Percentiles rank a stretch among this genome's conserved stretches.
These are phyloP conservation scores for Elsinoe perseae DNA, from an alignment of 2,329 filamentous ascomycete genomes.

Conservation along the genomic window DNA sequence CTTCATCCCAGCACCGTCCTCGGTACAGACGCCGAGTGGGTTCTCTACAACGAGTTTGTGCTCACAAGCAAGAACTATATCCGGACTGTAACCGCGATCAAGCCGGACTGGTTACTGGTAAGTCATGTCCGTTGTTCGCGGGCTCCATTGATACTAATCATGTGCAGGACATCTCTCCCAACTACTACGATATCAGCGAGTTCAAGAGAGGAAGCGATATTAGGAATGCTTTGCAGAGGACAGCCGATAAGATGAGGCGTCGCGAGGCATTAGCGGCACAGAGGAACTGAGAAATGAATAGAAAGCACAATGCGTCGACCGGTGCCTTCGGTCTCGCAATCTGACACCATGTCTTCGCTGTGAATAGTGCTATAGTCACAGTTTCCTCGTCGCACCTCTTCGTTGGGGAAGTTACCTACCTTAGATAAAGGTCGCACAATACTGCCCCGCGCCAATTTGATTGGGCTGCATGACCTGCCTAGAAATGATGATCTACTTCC, in stretches of 20 bases:
- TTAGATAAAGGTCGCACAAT: no score
- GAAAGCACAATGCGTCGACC: neutral
- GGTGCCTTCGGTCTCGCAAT: no score
- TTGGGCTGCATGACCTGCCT: no score
- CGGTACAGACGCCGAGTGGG: conserved; percentile 85
- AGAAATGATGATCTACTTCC: no score
- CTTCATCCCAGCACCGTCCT: conserved; percentile 91
- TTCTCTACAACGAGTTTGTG: conserved; percentile 97
- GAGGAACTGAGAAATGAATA: neutral
- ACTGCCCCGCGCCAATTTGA: no score
- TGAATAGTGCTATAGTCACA: no score
- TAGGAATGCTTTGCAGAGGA: conserved; percentile 55
- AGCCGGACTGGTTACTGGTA: conserved; percentile 89
- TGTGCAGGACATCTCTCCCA: conserved; percentile 76
- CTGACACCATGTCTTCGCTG: no score
- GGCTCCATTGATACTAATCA: conserved; percentile 27
- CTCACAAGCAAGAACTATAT: conserved; percentile 98
- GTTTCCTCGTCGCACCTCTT: no score
- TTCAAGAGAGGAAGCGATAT: conserved; percentile 77
- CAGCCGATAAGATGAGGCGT: conserved; percentile 45
- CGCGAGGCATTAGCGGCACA: conserved; percentile 17
- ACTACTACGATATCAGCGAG: conserved; percentile 77
- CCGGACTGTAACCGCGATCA: conserved; percentile 81
- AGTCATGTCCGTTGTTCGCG: conserved; percentile 29
- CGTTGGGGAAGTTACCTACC: no score